These are phyloP conservation scores for Papilionanthe hybrid DNA, from an alignment of 116 monocot species.

Conservation along the genomic window DNA sequence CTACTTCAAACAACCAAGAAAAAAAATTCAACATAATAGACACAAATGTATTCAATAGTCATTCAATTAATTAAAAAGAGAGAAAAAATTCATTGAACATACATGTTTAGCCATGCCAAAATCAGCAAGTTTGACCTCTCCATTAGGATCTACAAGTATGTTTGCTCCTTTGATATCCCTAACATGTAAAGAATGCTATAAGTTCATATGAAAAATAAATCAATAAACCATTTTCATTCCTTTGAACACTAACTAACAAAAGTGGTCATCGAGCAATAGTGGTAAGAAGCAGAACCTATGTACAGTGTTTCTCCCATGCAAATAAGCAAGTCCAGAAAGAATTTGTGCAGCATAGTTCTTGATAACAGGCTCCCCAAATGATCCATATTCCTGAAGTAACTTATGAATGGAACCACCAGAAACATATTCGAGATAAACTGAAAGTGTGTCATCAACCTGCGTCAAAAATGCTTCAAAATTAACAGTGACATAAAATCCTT, in stretches of 20 bases:
- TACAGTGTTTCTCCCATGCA: conserved; percentile 74
- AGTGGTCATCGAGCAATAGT: neutral
- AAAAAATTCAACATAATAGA: neutral
- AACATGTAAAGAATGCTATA: conserved; percentile 7
- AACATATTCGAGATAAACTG: conserved; percentile 90
- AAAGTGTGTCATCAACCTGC: conserved; percentile 71
- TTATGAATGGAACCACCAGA: conserved; percentile 93
- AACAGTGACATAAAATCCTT: neutral
- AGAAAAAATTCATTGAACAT: conserved; percentile 16
- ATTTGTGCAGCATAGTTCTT: conserved; percentile 71
- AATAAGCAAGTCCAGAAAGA: conserved; percentile 83
- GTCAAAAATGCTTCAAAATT: neutral
- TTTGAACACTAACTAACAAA: neutral
- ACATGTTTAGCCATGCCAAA: conserved; percentile 99
- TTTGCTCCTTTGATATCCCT: conserved; percentile 99
- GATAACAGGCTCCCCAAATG: conserved; percentile 76
- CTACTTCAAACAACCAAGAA: neutral
- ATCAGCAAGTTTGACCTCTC: conserved; percentile 94
- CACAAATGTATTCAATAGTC: neutral
- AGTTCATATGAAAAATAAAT: neutral
- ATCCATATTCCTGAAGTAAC: conserved; percentile 82
- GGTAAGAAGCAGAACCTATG: conserved; percentile 50
- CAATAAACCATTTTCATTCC: neutral
- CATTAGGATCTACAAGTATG: conserved; percentile 92
- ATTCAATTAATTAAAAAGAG: conserved; percentile 2